Evolutionary conservation across 345 rosid genomes (phyloP), one percentile per base, ranked within the genome.

Genomic region (Eutrema japonicum): DNA sequence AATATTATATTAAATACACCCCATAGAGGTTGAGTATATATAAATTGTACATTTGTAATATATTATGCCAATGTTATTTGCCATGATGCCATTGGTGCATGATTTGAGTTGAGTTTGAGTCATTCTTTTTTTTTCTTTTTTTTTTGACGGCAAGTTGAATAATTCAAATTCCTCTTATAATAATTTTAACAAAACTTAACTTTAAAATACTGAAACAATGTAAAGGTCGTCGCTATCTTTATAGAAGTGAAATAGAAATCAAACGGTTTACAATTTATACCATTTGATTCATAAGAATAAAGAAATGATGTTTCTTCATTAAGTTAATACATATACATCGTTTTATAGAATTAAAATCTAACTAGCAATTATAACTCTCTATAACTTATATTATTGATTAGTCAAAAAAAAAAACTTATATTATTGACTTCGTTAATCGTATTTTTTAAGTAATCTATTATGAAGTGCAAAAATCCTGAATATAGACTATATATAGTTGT

Each of bases 71-170:
- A 4, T 49, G 56, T 51, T 26, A 27, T 27, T 13, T 22, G 2
- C 26, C 26, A 22, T 22, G 1, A 22, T 50, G 33, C 54, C 54
- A 50, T n/a, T 27, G n/a, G 35, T 26, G 7, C 8, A 6, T 30
- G 32, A 30, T 0, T 32, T 32, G 1, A 36, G 49, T 59, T n/a
- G 42, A 38, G 8, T 52, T 52, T 42, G 3, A 13, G 62, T 72
- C 54, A 70, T 48, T 36, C 12, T 47, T 57, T 50, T 57, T 50
- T 71, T 63, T n/a, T 32, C 27, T 42, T 42, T 63, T n/a, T 32
- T 14, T 42, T 42, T 52, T 62, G 52, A 32, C 54, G 62, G 45
- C 37, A 41, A 51, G 29, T 41, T 32, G 62, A 38, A 47, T 47
- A 36, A 14, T 37, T 60, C 33, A 50, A 50, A 26, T 7, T 50